Conservation (phyloP, 441 rosid species). For the Hura crepitans region DNA sequence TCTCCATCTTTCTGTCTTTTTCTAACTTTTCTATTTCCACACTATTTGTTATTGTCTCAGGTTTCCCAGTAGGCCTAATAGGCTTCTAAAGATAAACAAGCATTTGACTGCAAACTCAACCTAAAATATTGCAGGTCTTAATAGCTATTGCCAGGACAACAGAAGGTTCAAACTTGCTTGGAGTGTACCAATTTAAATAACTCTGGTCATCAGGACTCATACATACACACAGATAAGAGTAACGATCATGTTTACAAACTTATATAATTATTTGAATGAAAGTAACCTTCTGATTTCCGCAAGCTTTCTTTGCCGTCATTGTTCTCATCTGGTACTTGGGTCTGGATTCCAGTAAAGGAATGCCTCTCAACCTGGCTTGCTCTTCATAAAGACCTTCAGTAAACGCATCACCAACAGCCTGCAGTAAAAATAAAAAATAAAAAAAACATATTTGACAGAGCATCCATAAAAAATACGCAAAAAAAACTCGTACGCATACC, state of each 20-base stretch:
- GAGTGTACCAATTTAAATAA: slow-evolving; percentile 1
- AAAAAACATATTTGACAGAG: slow-evolving; percentile 1
- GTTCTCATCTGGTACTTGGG: slow-evolving; percentile 84
- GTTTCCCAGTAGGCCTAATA: background rate
- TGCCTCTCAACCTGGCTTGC: slow-evolving; percentile 79
- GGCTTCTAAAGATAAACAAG: background rate
- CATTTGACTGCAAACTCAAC: background rate
- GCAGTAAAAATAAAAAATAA: slow-evolving; percentile 16
- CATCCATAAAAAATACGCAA: slow-evolving; percentile 19
- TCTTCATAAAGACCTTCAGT: slow-evolving; percentile 96
- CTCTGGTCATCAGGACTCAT: background rate
- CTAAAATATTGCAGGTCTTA: background rate
- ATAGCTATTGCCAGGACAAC: background rate
- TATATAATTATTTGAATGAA: slow-evolving; percentile 7
- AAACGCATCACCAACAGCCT: slow-evolving; percentile 99
- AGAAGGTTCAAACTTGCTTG: background rate
- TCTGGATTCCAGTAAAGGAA: slow-evolving; percentile 86
- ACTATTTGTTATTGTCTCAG: background rate
- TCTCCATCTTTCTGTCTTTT: background rate
- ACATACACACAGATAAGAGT: background rate
- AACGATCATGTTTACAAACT: background rate
- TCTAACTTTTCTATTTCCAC: background rate
- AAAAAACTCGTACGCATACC: slow-evolving; percentile 43
- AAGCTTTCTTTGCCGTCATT: slow-evolving; percentile 80
- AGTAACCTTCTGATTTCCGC: slow-evolving; percentile 75